Base-by-base conservation (phyloP, 257 asterid genomes). In the Forsythia suspensa region DNA sequence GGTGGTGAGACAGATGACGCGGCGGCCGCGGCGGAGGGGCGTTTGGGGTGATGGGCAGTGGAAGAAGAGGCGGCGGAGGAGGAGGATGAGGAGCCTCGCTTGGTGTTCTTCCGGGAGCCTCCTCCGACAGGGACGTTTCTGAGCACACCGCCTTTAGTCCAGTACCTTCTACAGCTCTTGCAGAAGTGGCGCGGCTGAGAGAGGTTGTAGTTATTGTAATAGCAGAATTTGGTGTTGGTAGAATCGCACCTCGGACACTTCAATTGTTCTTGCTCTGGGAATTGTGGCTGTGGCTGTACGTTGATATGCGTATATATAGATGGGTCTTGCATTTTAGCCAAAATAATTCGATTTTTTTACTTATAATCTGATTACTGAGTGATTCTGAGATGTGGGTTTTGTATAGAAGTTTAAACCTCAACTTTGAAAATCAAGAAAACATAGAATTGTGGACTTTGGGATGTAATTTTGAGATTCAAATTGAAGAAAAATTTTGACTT, bases 151-250 rank as follows among this genome's bases (percentile, higher is more conserved):
- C 98, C 98, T 81, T 91, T 94, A 6, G 98, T 94, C 98, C 98
- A 94, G 77, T 94, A 94, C 74, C 98, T 77, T 41, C 86, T 66
- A 86, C 98, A 94, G 75, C 75, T 87, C 90, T 91, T 94, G 89
- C 98, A 94, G 63, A 83, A 94, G 91, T 94, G 94, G 79, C 98
- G 97, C 0, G 98, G 98, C 90, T 94, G 98, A 74, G 98, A 94
- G 83, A 94, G 96, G 74, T 94, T 94, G 84, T 94, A 94, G 87
- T 94, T 94, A 85, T 94, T 94, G 91, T 90, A 94, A 81, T 94
- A 94, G 63, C 98, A 94, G 78, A 94, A 94, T 44, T 94, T 94
- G 1, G 98, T 94, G 90, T 94, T 91, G 6, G 91, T 51, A 0
- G 98, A 94, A 67, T 92, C 96, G 51, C 98, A 94, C 37, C 98